Conservation (phyloP, 2,329 filamentous ascomycete genomes). For the Fusarium domesticum region DNA sequence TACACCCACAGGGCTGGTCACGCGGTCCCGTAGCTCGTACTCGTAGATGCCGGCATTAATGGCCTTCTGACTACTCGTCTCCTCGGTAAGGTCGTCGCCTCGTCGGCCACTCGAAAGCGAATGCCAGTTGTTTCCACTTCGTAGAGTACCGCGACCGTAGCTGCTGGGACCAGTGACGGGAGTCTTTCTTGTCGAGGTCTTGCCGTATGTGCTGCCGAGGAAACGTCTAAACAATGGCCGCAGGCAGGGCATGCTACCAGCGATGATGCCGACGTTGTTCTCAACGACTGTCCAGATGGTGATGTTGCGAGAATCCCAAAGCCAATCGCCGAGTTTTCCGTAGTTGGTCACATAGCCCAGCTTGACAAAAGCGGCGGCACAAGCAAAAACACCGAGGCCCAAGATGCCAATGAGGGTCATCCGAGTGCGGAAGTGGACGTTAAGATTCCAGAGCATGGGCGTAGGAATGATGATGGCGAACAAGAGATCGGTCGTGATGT, state of each 20-base stretch:
- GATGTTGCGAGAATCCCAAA: constrained; percentile 46
- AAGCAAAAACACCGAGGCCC: constrained; percentile 44
- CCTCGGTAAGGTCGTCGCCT: constrained; percentile 16
- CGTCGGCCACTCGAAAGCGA: constrained; percentile 21
- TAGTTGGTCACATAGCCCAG: constrained; percentile 38
- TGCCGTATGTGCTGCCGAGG: constrained; percentile 32
- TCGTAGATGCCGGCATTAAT: constrained; percentile 24
- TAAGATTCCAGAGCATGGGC: constrained; percentile 38
- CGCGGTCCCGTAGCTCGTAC: constrained; percentile 28
- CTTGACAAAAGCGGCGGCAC: constrained; percentile 42
- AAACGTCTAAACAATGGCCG: constrained; percentile 36
- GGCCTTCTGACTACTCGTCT: constrained; percentile 30
- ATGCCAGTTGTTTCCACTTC: constrained; percentile 26
- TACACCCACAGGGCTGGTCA: constrained; percentile 9
- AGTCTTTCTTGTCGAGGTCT: constrained; percentile 25
- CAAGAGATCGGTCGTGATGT: constrained; percentile 37
- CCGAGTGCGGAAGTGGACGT: constrained; percentile 43
- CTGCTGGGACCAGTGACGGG: constrained; percentile 23
- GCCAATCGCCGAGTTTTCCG: constrained; percentile 39
- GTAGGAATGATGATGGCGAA: constrained; percentile 40
- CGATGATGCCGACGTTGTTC: constrained; percentile 38
- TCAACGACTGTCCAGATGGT: constrained; percentile 46
- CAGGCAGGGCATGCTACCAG: constrained; percentile 35
- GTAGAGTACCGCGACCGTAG: constrained; percentile 26
- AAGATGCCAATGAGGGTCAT: constrained; percentile 40